A percentile compares a stretch with the other conserved stretches of the same genome.
Evolutionary conservation across 192 early-diverging fungal species (phyloP).

Genomic region (Coemansia sp.): DNA sequence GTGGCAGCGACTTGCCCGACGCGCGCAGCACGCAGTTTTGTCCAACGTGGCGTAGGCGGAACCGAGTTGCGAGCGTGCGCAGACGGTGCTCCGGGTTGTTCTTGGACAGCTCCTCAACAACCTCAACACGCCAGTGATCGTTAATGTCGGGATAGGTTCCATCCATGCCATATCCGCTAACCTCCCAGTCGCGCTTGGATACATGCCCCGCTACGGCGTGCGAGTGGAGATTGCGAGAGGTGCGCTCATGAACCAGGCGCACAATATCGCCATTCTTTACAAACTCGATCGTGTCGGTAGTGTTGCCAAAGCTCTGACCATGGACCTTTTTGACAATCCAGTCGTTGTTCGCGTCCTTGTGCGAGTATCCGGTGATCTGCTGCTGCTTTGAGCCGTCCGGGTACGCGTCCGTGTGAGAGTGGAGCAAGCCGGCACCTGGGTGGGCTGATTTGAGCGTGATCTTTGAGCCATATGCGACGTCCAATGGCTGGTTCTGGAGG

Average conservation of each 20-base stretch:
- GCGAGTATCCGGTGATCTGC: constrained; percentile 92
- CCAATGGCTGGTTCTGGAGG: constrained; percentile 79
- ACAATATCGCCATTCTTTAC: constrained; percentile 78
- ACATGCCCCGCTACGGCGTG: constrained; percentile 77
- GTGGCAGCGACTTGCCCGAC: constrained; percentile 73
- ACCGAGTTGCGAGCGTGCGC: constrained; percentile 74
- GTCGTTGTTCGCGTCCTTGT: constrained; percentile 92
- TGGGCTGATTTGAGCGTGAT: constrained; percentile 78
- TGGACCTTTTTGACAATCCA: constrained; percentile 76
- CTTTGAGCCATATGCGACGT: constrained; percentile 88
- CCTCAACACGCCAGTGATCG: constrained; percentile 90
- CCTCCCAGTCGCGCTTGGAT: constrained; percentile 78
- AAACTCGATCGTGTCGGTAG: constrained; percentile 56
- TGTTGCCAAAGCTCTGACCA: constrained; percentile 29
- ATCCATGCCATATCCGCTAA: constrained; percentile 81
- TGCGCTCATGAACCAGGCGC: constrained; percentile 74
- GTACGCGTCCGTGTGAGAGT: constrained; percentile 88
- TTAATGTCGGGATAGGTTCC: constrained; percentile 69
- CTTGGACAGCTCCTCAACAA: constrained; percentile 64
- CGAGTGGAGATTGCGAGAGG: constrained; percentile 80
- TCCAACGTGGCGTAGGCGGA: constrained; percentile 73
- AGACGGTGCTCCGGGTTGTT: constrained; percentile 53
- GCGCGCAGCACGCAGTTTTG: constrained; percentile 78
- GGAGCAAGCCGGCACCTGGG: constrained; percentile 74
- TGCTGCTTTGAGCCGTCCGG: constrained; percentile 90